These are phyloP conservation scores for Sporothrix euskadiensis DNA, from an alignment of 2,329 filamentous ascomycete species.

Conservation along the genomic window DNA sequence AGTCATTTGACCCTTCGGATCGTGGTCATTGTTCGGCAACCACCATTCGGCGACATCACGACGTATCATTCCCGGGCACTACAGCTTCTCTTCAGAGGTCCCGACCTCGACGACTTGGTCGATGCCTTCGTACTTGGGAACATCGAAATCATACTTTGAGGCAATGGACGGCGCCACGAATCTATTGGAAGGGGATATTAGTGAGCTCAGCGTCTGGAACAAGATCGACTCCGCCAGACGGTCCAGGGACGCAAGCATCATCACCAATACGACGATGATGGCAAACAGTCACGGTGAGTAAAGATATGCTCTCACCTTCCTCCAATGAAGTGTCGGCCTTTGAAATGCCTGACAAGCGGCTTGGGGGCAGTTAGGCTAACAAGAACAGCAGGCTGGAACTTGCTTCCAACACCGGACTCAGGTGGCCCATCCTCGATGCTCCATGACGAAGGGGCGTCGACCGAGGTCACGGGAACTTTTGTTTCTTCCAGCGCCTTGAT, in stretches of 20 bases:
- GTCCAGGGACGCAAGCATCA: neutral
- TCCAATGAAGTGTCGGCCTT: constrained; percentile 86
- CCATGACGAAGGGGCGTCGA: constrained; percentile 95
- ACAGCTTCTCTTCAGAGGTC: constrained; percentile 55
- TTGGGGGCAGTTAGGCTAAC: constrained; percentile 94
- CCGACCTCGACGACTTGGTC: constrained; percentile 85
- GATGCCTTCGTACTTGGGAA: constrained; percentile 79
- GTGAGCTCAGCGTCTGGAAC: neutral
- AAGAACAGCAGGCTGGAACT: constrained; percentile 76
- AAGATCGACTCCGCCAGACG: neutral
- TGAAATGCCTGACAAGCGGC: constrained; percentile 80
- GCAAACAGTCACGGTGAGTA: neutral
- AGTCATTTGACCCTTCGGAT: constrained; percentile 49
- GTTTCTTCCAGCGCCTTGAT: constrained; percentile 75
- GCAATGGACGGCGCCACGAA: constrained; percentile 79
- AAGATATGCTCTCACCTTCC: constrained; percentile 60
- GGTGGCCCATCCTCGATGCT: constrained; percentile 87
- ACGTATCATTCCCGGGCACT: constrained; percentile 6
- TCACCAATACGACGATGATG: neutral
- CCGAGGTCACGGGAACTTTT: constrained; percentile 74
- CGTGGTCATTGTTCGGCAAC: neutral
- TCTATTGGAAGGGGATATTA: constrained; percentile 43
- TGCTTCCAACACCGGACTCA: constrained; percentile 70
- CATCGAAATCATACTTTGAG: constrained; percentile 80
- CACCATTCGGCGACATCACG: neutral